Evolutionary conservation across 371 early-diverging fungal genomes (phyloP).

Genomic region (Circinella umbellata): DNA sequence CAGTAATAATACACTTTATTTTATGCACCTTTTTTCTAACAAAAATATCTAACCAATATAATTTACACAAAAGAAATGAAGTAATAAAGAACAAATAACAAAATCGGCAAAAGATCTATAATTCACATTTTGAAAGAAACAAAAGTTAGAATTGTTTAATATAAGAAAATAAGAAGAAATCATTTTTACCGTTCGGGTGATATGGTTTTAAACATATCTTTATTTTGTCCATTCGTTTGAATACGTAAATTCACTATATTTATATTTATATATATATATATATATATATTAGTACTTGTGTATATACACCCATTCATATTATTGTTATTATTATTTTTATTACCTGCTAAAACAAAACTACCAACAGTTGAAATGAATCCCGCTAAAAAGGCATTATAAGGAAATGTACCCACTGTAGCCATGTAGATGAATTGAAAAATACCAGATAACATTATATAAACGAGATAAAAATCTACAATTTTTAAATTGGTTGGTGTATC

Average conservation of each 20-base stretch:
- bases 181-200: slow-evolving; percentile 29
- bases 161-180: neutral
- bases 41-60: slow-evolving; percentile 57
- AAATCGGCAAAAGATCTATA: slow-evolving; percentile 62
- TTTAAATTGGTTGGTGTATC: slow-evolving; percentile 82
- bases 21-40: too few species aligned
- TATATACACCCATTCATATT: too few species aligned
- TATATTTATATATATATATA: too few species aligned
- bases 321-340: neutral
- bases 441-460: slow-evolving; percentile 84
- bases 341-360: slow-evolving; percentile 92
- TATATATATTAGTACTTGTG: too few species aligned
- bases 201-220: slow-evolving; percentile 25
- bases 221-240: slow-evolving; percentile 33
- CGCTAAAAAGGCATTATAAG: slow-evolving; percentile 97
- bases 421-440: slow-evolving; percentile 90
- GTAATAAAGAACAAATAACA: slow-evolving; percentile 47
- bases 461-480: slow-evolving; percentile 92
- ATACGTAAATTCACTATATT: slow-evolving; percentile 39
- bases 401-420: slow-evolving; percentile 84
- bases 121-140: slow-evolving; percentile 1
- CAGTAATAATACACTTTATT: too few species aligned
- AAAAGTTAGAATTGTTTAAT: neutral
- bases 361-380: slow-evolving; percentile 94
- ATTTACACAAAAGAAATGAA: slow-evolving; percentile 61